These are phyloP conservation scores for Wickerhamomyces silvicola DNA, from an alignment of 805 yeast species.

Conservation along the genomic window DNA sequence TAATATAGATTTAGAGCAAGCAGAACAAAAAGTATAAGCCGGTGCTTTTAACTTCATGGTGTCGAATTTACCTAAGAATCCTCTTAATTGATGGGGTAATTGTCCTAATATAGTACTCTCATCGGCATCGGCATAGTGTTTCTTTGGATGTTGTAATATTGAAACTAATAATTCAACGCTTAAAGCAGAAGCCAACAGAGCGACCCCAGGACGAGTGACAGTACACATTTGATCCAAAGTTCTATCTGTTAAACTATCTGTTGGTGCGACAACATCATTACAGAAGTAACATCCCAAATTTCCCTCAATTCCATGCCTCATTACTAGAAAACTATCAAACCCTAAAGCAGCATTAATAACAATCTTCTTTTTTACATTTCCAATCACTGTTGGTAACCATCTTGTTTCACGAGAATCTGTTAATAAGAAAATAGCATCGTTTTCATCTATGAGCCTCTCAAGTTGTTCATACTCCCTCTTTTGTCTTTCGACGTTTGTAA, in stretches of 20 bases:
- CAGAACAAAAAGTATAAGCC: constrained; percentile 76
- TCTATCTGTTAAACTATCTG: constrained; percentile 78
- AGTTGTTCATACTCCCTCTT: constrained; percentile 46
- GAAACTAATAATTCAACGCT: constrained; percentile 83
- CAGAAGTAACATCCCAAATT: constrained; percentile 89
- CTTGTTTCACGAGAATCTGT: constrained; percentile 95
- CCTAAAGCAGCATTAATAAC: constrained; percentile 94
- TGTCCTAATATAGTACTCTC: constrained; percentile 50
- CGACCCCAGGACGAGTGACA: constrained; percentile 95
- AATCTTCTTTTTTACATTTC: constrained; percentile 56
- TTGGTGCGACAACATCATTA: constrained; percentile 92
- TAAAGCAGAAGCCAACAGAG: constrained; percentile 76
- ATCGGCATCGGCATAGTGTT: constrained; percentile 27
- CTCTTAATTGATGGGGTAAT: constrained; percentile 87
- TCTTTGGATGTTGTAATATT: constrained; percentile 57
- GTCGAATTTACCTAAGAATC: constrained; percentile 64
- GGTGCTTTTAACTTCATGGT: constrained; percentile 64
- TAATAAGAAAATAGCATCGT: constrained; percentile 73
- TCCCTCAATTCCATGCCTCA: constrained; percentile 71
- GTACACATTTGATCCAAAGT: constrained; percentile 98
- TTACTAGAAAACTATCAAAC: constrained; percentile 85
- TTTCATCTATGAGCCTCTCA: constrained; percentile 46
- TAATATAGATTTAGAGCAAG: constrained; percentile 64
- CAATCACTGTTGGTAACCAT: constrained; percentile 93
- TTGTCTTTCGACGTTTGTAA: constrained; percentile 49